Evolutionary conservation across 192 early-diverging fungal species (phyloP).

Genomic region (Coemansia sp.): DNA sequence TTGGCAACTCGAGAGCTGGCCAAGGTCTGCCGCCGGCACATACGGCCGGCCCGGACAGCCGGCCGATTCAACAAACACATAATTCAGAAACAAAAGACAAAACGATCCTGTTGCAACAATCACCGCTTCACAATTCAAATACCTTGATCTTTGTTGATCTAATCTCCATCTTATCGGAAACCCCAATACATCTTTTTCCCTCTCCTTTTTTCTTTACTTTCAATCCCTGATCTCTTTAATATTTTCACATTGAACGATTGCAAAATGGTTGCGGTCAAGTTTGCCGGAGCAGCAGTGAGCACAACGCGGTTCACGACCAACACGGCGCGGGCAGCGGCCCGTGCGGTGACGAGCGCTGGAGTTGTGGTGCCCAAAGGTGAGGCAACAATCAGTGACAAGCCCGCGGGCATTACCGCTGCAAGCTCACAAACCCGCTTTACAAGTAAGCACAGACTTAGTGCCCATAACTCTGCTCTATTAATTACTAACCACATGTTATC

Average conservation of each 20-base stretch:
- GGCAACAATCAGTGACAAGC: slow-evolving; percentile 33
- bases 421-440: slow-evolving; percentile 37
- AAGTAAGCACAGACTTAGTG: slow-evolving; percentile 27
- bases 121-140: not conserved
- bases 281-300: slow-evolving; percentile 40
- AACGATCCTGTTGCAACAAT: not conserved
- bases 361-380: slow-evolving; percentile 26
- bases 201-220: slow-evolving; percentile 2
- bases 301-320: slow-evolving; percentile 51
- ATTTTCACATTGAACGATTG: not conserved
- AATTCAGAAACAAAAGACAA: not conserved
- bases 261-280: slow-evolving; percentile 40
- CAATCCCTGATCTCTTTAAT: slow-evolving; percentile 2
- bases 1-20: not conserved
- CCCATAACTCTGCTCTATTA: not conserved
- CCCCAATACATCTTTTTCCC: slow-evolving; percentile 5
- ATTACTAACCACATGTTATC: not conserved
- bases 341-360: slow-evolving; percentile 23
- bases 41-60: not conserved
- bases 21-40: not conserved
- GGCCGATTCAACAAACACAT: not conserved
- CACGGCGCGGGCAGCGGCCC: slow-evolving; percentile 35
- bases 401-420: slow-evolving; percentile 26
- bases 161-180: slow-evolving; percentile 3
- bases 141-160: no score